Evolutionary conservation across 163 green algal genomes (phyloP), one percentile per base, ranked within the genome.

Genomic region (Volvox carteri): DNA sequence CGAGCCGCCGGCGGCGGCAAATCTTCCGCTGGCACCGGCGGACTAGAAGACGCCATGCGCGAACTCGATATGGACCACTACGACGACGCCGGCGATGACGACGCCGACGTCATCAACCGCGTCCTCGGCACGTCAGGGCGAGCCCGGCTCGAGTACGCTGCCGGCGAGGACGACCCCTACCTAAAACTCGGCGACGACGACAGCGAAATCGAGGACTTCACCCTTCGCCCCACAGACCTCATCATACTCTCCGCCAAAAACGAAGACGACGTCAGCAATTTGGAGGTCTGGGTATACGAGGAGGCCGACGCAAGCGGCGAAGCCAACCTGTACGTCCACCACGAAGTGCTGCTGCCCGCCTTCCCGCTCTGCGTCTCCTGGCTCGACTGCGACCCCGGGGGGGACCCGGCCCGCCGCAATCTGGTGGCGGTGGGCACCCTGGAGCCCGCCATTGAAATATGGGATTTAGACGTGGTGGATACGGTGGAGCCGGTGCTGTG

Each of bases 231-330:
- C 21, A 92, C 80, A 1, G 98, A 99, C 92, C 91, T 98, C 78
- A 81, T 99, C 42, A 95, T 99, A 33, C 87, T 99, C 75, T 96
- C 97, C 42, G 96, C 97, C 0, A 92, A 97, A 8, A 98, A 98
- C 78, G 98, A 99, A 80, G 98, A 99, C 78, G 97, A 99, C 70
- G 94, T 99, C 30, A 96, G 87, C 88, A 95, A 97, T 83, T 87
- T 99, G 25, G 98, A 99, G 74, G 92, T 99, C 23, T 99, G 97
- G 97, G 94, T 99, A 48, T 99, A 99, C 81, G 96, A 99, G 90
- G 96, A 98, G 87, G 91, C 95, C 3, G 96, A 96, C 39, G 90
- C 33, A 48, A 89, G 93, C 16, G 94, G 93, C 14, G 92, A 95
- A 35, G 93, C 92, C 37, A 99, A 99, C 92, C 87, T 99, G 42